Percentiles rank a stretch among this genome's conserved stretches.
These are phyloP conservation scores for Salix udensis DNA, from an alignment of 345 rosid genomes.

Conservation along the genomic window DNA sequence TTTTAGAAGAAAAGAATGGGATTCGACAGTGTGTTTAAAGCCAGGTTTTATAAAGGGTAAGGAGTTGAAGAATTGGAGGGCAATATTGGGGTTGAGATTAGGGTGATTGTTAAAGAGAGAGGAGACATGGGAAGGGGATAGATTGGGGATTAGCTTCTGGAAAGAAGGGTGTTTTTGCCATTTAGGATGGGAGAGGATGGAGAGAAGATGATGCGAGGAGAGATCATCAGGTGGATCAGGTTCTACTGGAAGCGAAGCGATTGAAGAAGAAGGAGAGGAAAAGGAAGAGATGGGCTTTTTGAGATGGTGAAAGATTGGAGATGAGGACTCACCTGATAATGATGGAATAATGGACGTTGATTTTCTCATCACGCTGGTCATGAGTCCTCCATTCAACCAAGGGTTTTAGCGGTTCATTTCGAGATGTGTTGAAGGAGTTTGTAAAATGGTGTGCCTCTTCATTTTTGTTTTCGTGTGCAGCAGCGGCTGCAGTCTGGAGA, in stretches of 20 bases:
- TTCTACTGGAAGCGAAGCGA: slow-evolving; percentile 16
- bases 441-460: not conserved
- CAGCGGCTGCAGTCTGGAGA: not conserved
- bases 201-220: slow-evolving; percentile 32
- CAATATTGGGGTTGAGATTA: slow-evolving; percentile 40
- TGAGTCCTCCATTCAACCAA: slow-evolving; percentile 12
- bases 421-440: not conserved
- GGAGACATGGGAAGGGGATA: slow-evolving; percentile 48
- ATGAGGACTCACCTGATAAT: slow-evolving; percentile 12
- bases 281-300: slow-evolving; percentile 8
- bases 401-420: not conserved
- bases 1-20: slow-evolving; percentile 44
- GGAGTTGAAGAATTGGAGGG: slow-evolving; percentile 54
- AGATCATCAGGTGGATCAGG: slow-evolving; percentile 30
- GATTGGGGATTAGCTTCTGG: slow-evolving; percentile 31
- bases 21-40: slow-evolving; percentile 46
- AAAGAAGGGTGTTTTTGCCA: slow-evolving; percentile 54
- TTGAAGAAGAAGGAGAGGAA: slow-evolving; percentile 10
- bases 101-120: slow-evolving; percentile 38
- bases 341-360: slow-evolving; percentile 15
- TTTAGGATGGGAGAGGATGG: slow-evolving; percentile 46
- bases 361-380: slow-evolving; percentile 28
- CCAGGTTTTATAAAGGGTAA: slow-evolving; percentile 35
- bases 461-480: not conserved
- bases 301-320: slow-evolving; percentile 15